phyloP scores from a whole-genome alignment of 768 basidiomycete species.

The Xerocomellus amylosporus region DNA sequence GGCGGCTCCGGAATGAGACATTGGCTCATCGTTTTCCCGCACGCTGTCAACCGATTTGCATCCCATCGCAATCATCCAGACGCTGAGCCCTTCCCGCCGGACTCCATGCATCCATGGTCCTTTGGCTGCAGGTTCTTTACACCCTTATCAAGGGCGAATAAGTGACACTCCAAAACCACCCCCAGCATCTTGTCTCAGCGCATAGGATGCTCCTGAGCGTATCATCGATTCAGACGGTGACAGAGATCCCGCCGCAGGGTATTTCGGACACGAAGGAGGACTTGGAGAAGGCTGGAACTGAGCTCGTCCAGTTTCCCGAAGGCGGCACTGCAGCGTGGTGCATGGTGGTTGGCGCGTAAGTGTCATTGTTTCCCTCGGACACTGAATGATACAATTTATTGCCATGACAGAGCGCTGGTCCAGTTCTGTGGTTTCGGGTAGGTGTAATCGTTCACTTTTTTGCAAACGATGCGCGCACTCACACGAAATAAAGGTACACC shows the following conservation, averaged over 20 bases:
- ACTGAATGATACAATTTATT: background rate
- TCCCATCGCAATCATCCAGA: background rate
- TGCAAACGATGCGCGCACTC: background rate
- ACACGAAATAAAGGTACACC: constrained; percentile 27
- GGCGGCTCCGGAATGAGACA: no score
- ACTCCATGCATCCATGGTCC: background rate
- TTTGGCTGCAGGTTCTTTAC: background rate
- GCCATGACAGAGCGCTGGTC: constrained; percentile 26
- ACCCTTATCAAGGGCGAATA: background rate
- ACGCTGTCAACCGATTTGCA: background rate
- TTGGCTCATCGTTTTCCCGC: background rate
- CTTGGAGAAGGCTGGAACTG: background rate
- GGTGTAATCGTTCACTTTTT: background rate
- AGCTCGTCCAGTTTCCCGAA: constrained; percentile 23
- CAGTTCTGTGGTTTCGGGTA: constrained; percentile 36
- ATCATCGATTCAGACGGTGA: background rate
- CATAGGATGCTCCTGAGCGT: constrained; percentile 6
- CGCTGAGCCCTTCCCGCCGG: background rate
- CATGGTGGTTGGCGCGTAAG: constrained; percentile 24
- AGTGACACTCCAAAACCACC: background rate
- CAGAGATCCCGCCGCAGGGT: background rate
- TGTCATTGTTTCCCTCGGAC: background rate
- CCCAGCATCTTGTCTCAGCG: background rate
- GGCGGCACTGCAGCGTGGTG: constrained; percentile 29
- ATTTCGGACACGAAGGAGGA: constrained; percentile 1